Conservation (phyloP, 352 stramenopile species). For the Lagenidium giganteum region DNA sequence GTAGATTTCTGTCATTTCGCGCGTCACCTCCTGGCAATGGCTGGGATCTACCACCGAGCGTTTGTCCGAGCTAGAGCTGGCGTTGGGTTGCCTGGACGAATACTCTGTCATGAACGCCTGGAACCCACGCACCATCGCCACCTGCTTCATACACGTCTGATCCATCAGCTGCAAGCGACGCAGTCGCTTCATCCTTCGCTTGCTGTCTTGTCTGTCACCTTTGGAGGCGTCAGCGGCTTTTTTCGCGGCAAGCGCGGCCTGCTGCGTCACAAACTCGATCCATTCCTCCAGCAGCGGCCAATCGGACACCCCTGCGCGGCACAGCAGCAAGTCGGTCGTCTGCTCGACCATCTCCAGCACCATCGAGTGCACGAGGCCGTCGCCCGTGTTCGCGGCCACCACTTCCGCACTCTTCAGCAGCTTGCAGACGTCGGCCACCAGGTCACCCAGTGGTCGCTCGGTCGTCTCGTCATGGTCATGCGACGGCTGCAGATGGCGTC, state of each 20-base stretch:
- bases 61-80: neutral
- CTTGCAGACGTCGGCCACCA: too few relatives aligned
- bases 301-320: slow-evolving; percentile 28
- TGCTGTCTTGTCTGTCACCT: neutral
- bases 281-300: slow-evolving; percentile 34
- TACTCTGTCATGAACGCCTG: slow-evolving; percentile 13
- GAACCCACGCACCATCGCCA: slow-evolving; percentile 49
- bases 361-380: slow-evolving; percentile 30
- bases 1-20: too few relatives aligned
- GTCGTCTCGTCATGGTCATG: too few relatives aligned
- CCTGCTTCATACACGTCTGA: slow-evolving; percentile 17
- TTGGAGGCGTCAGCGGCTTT: neutral
- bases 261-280: slow-evolving; percentile 25
- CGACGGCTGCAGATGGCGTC: too few relatives aligned
- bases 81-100: too few relatives aligned
- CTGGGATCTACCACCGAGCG: slow-evolving; percentile 18
- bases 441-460: too few relatives aligned
- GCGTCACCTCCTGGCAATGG: too few relatives aligned
- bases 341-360: slow-evolving; percentile 60
- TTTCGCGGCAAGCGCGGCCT: neutral
- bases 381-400: too few relatives aligned
- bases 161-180: neutral
- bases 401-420: too few relatives aligned
- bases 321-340: slow-evolving; percentile 61
- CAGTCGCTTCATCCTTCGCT: neutral